Base-by-base conservation (phyloP, 179 eudicot genomes). In the Spinacia oleracea region DNA sequence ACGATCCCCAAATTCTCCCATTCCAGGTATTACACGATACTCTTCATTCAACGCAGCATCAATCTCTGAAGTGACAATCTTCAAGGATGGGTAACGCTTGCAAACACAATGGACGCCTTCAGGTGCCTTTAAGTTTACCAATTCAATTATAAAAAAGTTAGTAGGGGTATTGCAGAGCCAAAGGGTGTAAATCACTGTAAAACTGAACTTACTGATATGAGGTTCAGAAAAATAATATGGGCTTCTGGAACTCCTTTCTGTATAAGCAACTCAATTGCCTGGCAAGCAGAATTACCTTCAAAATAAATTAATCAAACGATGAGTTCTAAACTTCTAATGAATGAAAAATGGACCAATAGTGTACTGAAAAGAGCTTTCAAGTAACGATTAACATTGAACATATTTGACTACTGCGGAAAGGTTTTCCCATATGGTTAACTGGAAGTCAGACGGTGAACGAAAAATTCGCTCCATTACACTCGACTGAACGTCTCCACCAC, bases 1-100 rank as follows among this genome's bases (percentile, higher is more conserved):
- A 66, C 98, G 98, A 75, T 95, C 98, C 21, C 98, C 98, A 71
- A 95, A 95, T 81, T 95, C 98, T 29, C 98, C 98, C 89, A 95
- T 16, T 27, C 98, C 98, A n/a, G 98, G 98, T 81, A 93, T 90
- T 69, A 95, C 98, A 53, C 94, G 97, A 75, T 56, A 93, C 81
- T 95, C 98, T 38, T 91, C 91, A 68, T 95, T 95, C 81, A 95
- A 72, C 6, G 90, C 86, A 45, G 65, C 92, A 77, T 95, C 98
- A 71, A 95, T 95, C 91, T 95, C 98, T 5, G 98, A 95, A 45
- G 98, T 95, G 77, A 95, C 97, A 3, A 95, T 91, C 83, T 95
- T 95, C 85, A 95, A 81, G 32, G 95, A 84, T 1, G 97, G 98
- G 84, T 88, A 93, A 42, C 92, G 93, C 79, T 89, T 87, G 83